Percentiles rank a stretch among this genome's conserved stretches.
phyloP scores from a whole-genome alignment of 352 stramenopile genomes.

The Vaucheria bursata region DNA sequence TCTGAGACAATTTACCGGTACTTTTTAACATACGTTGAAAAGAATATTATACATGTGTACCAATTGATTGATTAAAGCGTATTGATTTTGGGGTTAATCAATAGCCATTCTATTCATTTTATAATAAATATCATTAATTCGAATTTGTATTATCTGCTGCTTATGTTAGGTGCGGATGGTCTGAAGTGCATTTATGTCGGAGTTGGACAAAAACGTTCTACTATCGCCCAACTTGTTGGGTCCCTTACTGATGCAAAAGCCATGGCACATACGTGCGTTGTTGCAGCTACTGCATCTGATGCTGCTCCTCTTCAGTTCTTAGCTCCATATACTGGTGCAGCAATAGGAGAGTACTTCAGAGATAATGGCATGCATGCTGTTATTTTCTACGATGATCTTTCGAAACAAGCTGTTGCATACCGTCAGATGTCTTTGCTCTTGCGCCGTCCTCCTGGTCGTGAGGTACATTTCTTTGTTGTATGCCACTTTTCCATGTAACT shows the following conservation, averaged over 20 bases:
- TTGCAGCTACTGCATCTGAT: slow-evolving; percentile 76
- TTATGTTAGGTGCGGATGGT: slow-evolving; percentile 50
- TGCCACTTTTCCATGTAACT: not conserved
- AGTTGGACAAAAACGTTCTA: slow-evolving; percentile 80
- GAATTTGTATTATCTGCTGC: not conserved
- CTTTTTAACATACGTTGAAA: not conserved
- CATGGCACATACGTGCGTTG: slow-evolving; percentile 75
- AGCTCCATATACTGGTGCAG: slow-evolving; percentile 72
- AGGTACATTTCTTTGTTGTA: slow-evolving; percentile 43
- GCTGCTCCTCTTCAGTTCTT: slow-evolving; percentile 77
- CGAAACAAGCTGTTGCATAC: slow-evolving; percentile 67
- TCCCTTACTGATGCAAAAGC: slow-evolving; percentile 69
- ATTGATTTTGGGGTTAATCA: not conserved
- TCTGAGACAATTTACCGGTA: not conserved
- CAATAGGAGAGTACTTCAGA: slow-evolving; percentile 81
- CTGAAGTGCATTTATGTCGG: slow-evolving; percentile 76
- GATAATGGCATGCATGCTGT: slow-evolving; percentile 79
- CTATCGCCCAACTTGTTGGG: slow-evolving; percentile 75
- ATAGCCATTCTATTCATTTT: not conserved
- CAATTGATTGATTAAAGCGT: not conserved
- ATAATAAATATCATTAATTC: not conserved
- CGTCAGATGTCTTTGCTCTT: slow-evolving; percentile 77
- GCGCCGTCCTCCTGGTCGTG: slow-evolving; percentile 75
- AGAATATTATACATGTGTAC: not conserved
- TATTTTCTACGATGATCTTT: slow-evolving; percentile 84